These are phyloP conservation scores for Coemansia nantahalensis DNA, from an alignment of 192 early-diverging fungal species.

Conservation along the genomic window DNA sequence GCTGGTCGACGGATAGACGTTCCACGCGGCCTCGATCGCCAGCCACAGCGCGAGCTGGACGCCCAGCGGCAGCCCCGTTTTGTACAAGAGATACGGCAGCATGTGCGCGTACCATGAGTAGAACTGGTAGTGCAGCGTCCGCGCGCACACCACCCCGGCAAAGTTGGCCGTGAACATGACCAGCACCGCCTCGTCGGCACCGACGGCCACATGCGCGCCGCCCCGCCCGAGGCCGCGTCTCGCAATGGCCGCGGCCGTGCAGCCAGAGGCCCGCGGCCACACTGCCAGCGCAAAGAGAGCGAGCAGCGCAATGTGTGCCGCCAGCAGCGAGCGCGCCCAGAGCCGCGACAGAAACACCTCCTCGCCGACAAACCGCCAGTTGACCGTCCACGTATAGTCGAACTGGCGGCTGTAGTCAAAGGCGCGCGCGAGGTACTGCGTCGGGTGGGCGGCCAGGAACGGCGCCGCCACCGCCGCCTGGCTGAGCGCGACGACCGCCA, in stretches of 20 bases:
- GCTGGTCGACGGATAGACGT: slow-evolving; percentile 79
- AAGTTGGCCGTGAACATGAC: slow-evolving; percentile 85
- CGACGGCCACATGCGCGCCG: background rate
- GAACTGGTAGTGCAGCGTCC: slow-evolving; percentile 96
- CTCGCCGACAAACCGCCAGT: slow-evolving; percentile 84
- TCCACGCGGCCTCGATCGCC: slow-evolving; percentile 79
- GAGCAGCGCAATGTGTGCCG: slow-evolving; percentile 61
- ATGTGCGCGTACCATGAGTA: slow-evolving; percentile 92
- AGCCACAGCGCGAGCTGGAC: slow-evolving; percentile 19
- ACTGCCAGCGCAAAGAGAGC: slow-evolving; percentile 56
- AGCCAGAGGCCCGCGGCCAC: slow-evolving; percentile 50
- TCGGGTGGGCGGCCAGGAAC: slow-evolving; percentile 57
- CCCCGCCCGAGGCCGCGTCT: slow-evolving; percentile 6
- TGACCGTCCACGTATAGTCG: slow-evolving; percentile 91
- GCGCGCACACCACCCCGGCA: slow-evolving; percentile 83
- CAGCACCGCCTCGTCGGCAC: slow-evolving; percentile 10
- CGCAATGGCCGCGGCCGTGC: slow-evolving; percentile 9
- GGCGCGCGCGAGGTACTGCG: slow-evolving; percentile 67
- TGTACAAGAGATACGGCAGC: slow-evolving; percentile 77
- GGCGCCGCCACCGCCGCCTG: slow-evolving; percentile 62
- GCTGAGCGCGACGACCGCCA: slow-evolving; percentile 4
- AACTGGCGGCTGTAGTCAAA: slow-evolving; percentile 91
- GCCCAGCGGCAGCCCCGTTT: slow-evolving; percentile 5
- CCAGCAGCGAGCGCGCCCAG: slow-evolving; percentile 62
- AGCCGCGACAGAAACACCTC: slow-evolving; percentile 60